Evolutionary conservation across 106 monocot species (phyloP).

Genomic region (Phalaenopsis aphrodite): DNA sequence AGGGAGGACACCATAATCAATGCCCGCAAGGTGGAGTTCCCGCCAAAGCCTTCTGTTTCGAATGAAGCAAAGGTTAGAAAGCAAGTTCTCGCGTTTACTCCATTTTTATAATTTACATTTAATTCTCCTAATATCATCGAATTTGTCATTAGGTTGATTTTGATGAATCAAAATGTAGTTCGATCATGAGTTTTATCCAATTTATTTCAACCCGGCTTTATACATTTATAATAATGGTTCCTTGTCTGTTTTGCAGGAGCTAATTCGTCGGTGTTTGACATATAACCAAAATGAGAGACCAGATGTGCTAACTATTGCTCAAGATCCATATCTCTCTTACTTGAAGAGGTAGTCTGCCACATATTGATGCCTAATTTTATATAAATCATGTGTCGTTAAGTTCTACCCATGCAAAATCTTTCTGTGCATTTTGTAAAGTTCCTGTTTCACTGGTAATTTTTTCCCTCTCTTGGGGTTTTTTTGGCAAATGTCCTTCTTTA

Average conservation of each 20-base stretch:
- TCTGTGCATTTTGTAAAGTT: neutral
- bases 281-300: constrained; percentile 93
- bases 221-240: too few relatives aligned
- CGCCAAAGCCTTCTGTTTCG: constrained; percentile 75
- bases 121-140: neutral
- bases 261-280: constrained; percentile 84
- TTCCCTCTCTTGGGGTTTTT: neutral
- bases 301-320: constrained; percentile 80
- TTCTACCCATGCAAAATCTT: neutral
- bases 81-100: neutral
- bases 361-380: neutral
- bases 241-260: constrained; percentile 38
- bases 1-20: constrained; percentile 96
- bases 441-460: neutral
- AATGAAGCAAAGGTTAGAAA: constrained; percentile 80
- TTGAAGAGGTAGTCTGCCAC: constrained; percentile 41
- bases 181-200: neutral
- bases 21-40: constrained; percentile 93
- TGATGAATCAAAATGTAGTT: neutral
- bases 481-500: neutral
- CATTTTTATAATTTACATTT: neutral
- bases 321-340: constrained; percentile 88
- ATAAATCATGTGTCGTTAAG: neutral
- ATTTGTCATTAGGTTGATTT: neutral
- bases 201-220: neutral